phyloP scores from a whole-genome alignment of 2,329 filamentous ascomycete species.

The Microsporum audouinii region DNA sequence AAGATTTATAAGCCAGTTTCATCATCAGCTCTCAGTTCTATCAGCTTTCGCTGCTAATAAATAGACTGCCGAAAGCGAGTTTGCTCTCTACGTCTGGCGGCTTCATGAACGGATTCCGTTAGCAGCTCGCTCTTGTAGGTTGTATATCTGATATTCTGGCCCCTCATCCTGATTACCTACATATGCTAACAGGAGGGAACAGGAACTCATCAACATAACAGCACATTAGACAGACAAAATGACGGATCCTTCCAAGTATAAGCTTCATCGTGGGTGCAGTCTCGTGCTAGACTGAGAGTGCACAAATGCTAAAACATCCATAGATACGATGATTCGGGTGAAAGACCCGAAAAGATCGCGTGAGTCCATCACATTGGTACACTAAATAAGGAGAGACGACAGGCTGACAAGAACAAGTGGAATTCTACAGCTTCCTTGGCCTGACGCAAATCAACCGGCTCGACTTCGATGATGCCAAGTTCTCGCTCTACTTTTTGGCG shows the following conservation, averaged over 20 bases:
- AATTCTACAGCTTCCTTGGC: slow-evolving; percentile 89
- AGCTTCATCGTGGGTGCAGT: slow-evolving; percentile 44
- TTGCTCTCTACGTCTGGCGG: background rate
- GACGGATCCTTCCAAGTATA: slow-evolving; percentile 52
- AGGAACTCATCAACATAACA: background rate
- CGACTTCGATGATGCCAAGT: slow-evolving; percentile 74
- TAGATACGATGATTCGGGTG: slow-evolving; percentile 64
- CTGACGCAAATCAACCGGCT: slow-evolving; percentile 74
- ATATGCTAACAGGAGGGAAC: background rate
- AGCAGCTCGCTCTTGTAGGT: background rate
- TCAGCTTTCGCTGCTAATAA: too few relatives aligned
- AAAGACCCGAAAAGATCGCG: slow-evolving; percentile 79
- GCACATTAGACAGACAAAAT: slow-evolving; percentile 34
- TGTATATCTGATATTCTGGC: background rate
- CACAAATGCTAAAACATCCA: background rate
- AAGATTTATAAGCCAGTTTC: too few relatives aligned
- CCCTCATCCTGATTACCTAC: background rate
- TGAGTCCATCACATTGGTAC: slow-evolving; percentile 27
- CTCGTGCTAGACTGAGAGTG: background rate
- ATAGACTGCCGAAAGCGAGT: too few relatives aligned
- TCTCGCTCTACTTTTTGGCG: slow-evolving; percentile 89
- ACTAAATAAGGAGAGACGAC: background rate
- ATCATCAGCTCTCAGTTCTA: too few relatives aligned
- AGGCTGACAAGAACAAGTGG: slow-evolving; percentile 40
- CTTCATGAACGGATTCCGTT: background rate